Evolutionary conservation across 2,329 filamentous ascomycete species (phyloP).

Genomic region (Byssochlamys sp.): DNA sequence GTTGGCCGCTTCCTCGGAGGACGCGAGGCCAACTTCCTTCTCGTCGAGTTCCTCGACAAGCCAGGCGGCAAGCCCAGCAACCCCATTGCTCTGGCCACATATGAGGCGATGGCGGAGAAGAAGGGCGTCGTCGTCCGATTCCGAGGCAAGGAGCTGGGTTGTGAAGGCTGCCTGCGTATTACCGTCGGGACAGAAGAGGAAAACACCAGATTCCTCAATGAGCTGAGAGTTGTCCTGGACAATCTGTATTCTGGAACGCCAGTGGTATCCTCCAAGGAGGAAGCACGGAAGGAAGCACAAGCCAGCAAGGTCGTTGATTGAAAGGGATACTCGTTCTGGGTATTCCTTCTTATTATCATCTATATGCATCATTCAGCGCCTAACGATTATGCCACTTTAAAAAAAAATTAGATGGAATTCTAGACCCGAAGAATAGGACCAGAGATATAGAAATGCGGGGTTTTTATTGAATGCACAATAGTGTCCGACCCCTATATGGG

Average conservation of each 20-base stretch:
- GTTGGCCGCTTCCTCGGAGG: conserved; percentile 76
- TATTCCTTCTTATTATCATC: neutral
- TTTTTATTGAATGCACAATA: neutral
- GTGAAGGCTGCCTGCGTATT: conserved; percentile 76
- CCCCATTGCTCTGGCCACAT: conserved; percentile 64
- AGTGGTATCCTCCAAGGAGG: conserved; percentile 24
- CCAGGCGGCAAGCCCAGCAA: conserved; percentile 67
- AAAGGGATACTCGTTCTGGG: neutral
- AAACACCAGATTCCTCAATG: conserved; percentile 65
- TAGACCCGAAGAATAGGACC: neutral
- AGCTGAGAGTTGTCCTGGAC: conserved; percentile 49
- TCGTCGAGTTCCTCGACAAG: conserved; percentile 74
- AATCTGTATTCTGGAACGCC: conserved; percentile 36
- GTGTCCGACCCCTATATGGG: neutral
- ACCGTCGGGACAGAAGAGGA: conserved; percentile 86
- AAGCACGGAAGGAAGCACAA: conserved; percentile 39
- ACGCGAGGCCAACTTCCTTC: conserved; percentile 72
- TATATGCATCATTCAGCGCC: neutral
- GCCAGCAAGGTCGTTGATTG: conserved; percentile 23
- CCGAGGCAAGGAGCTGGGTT: conserved; percentile 83
- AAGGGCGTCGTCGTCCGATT: conserved; percentile 89
- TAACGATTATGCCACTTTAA: neutral
- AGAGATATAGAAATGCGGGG: neutral
- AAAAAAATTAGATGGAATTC: neutral
- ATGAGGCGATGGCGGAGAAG: conserved; percentile 73